Conservation (phyloP, 495 filamentous ascomycete species). For the Pyronema omphalodes region DNA sequence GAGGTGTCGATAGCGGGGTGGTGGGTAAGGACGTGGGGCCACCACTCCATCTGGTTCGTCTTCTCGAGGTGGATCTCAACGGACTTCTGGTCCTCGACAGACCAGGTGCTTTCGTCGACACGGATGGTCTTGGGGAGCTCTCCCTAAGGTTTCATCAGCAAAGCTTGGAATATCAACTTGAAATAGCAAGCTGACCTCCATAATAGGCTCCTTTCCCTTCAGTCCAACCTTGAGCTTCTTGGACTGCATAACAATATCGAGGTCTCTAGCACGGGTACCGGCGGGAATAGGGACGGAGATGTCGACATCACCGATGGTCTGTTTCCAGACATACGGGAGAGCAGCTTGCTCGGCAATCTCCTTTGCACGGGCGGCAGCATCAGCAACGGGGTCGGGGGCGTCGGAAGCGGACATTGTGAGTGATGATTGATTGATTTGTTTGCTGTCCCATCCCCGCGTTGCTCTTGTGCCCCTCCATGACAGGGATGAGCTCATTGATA, state of each 20-base stretch:
- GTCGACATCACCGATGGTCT: slow-evolving; percentile 86
- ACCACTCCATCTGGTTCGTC: slow-evolving; percentile 94
- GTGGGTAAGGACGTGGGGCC: slow-evolving; percentile 68
- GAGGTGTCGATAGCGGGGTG: slow-evolving; percentile 83
- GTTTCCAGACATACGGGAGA: slow-evolving; percentile 93
- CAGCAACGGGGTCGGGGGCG: slow-evolving; percentile 27
- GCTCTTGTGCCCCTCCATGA: too few relatives aligned
- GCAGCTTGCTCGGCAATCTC: slow-evolving; percentile 76
- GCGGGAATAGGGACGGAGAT: slow-evolving; percentile 55
- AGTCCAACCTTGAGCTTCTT: slow-evolving; percentile 59
- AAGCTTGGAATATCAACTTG: neutral
- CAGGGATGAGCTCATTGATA: too few relatives aligned
- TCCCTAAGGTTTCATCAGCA: slow-evolving; percentile 38
- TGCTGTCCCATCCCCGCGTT: neutral
- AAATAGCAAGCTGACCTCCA: slow-evolving; percentile 43
- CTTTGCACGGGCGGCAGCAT: slow-evolving; percentile 49
- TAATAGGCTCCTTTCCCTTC: slow-evolving; percentile 72
- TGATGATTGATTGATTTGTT: neutral
- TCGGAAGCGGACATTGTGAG: neutral
- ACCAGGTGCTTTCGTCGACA: slow-evolving; percentile 86
- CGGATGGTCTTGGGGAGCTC: slow-evolving; percentile 62
- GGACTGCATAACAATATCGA: slow-evolving; percentile 69
- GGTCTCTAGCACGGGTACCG: slow-evolving; percentile 66
- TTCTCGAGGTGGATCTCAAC: slow-evolving; percentile 89
- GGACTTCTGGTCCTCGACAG: slow-evolving; percentile 62